A percentile compares a stretch with the other conserved stretches of the same genome.
These are phyloP conservation scores for Dothiorella sarmentorum DNA, from an alignment of 2,329 filamentous ascomycete species.

Conservation along the genomic window DNA sequence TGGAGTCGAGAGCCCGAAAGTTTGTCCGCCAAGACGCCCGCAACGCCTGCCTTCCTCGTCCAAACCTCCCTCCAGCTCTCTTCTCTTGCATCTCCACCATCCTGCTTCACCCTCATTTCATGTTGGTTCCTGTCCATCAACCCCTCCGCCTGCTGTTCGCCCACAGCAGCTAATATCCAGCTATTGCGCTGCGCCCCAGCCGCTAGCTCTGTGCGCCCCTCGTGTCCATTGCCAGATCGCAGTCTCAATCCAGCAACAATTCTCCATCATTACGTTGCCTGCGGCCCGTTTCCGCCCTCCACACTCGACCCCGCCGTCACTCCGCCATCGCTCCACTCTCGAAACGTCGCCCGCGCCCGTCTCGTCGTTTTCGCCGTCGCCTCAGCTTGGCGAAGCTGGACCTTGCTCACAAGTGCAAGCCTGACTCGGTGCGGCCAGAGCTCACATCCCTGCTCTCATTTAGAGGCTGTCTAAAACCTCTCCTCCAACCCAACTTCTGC, in stretches of 20 bases:
- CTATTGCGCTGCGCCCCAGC: background rate
- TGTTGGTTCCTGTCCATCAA: background rate
- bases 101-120: background rate
- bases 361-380: background rate
- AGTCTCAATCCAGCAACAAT: background rate
- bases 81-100: background rate
- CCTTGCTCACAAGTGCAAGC: no score
- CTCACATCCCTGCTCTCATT: conserved; percentile 17
- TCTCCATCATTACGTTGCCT: background rate
- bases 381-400: no score
- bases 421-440: conserved; percentile 7
- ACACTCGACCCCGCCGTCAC: conserved; percentile 16
- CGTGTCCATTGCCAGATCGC: background rate
- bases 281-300: conserved; percentile 16
- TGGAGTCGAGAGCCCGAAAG: no score
- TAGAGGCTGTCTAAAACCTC: conserved; percentile 10
- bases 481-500: conserved; percentile 5
- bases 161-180: conserved; percentile 15
- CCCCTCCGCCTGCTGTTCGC: conserved; percentile 11
- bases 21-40: no score
- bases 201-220: background rate
- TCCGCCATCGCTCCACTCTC: background rate
- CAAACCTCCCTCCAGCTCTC: background rate
- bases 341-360: no score
- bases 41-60: background rate